These are phyloP conservation scores for Pyrus bretschneideri DNA, from an alignment of 306 rosid genomes.

Conservation along the genomic window DNA sequence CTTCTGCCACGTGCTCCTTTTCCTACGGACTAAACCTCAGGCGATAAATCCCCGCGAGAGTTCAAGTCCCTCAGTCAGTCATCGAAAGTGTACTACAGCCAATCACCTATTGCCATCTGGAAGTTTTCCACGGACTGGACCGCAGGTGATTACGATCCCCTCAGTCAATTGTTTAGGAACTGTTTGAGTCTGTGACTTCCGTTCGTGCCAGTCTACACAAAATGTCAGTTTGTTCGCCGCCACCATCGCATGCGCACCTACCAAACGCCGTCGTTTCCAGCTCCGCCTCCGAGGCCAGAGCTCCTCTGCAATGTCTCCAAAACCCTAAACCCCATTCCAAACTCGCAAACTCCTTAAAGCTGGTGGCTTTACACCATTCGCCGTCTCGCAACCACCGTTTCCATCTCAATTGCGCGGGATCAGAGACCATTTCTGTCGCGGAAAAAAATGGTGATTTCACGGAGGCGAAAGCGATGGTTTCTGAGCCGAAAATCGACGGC, in stretches of 20 bases:
- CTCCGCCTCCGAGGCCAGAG: background rate
- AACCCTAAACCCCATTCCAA: background rate
- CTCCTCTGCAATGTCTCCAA: background rate
- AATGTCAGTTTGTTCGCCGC: constrained; percentile 44
- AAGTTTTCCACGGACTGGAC: background rate
- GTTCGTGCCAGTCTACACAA: background rate
- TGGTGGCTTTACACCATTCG: constrained; percentile 14
- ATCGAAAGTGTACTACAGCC: background rate
- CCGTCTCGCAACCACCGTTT: background rate
- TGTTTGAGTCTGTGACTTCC: background rate
- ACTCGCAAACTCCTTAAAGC: background rate
- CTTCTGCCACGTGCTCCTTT: background rate
- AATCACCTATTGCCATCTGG: background rate
- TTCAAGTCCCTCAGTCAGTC: constrained; percentile 83
- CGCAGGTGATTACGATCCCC: background rate
- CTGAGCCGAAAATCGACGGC: constrained; percentile 17
- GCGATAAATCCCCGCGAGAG: constrained; percentile 49
- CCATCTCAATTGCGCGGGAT: constrained; percentile 27
- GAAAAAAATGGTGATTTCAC: background rate
- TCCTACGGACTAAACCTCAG: background rate
- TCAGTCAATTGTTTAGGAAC: background rate
- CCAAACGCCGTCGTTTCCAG: constrained; percentile 13
- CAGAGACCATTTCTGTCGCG: constrained; percentile 24
- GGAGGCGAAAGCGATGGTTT: constrained; percentile 9
- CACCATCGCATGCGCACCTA: constrained; percentile 13